Percentiles rank a stretch among this genome's conserved stretches.
Conservation (phyloP, 2,329 filamentous ascomycete genomes). For the Ascochyta fabae region DNA sequence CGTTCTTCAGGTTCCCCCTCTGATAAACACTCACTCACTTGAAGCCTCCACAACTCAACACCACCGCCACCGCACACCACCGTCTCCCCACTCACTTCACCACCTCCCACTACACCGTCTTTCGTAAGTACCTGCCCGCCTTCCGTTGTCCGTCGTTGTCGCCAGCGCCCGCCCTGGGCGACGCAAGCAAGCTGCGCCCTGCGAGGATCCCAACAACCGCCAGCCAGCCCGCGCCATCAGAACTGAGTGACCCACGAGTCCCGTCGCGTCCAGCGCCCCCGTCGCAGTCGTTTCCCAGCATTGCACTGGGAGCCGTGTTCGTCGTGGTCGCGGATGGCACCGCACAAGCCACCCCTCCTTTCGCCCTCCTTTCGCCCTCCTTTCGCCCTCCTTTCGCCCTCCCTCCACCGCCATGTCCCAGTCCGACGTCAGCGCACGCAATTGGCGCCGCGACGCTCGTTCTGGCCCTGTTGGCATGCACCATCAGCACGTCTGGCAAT, state of each 20-base stretch:
- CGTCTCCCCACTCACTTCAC: constrained; percentile 19
- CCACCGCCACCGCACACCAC: constrained; percentile 21
- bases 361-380: constrained; percentile 38
- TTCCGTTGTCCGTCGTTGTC: constrained; percentile 32
- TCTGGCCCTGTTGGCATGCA: background rate
- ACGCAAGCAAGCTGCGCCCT: constrained; percentile 40
- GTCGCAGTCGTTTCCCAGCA: constrained; percentile 17
- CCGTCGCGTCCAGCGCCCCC: constrained; percentile 13
- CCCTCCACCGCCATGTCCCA: constrained; percentile 21
- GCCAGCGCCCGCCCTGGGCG: constrained; percentile 29
- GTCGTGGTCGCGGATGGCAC: constrained; percentile 28
- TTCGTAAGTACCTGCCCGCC: constrained; percentile 41
- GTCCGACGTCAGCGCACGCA: constrained; percentile 29
- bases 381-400: constrained; percentile 39
- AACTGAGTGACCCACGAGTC: constrained; percentile 18
- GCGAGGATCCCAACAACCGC: constrained; percentile 25
- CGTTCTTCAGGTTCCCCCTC: constrained; percentile 27
- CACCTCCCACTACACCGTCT: constrained; percentile 22
- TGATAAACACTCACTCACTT: constrained; percentile 34
- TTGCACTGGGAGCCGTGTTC: constrained; percentile 15
- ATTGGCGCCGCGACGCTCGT: constrained; percentile 11
- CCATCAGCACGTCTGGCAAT: background rate
- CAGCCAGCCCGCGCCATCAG: constrained; percentile 30
- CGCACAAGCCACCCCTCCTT: constrained; percentile 39
- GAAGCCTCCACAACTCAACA: constrained; percentile 29